Base-by-base conservation (phyloP, 768 basidiomycete species). In the Sarcomyxa edulis region DNA sequence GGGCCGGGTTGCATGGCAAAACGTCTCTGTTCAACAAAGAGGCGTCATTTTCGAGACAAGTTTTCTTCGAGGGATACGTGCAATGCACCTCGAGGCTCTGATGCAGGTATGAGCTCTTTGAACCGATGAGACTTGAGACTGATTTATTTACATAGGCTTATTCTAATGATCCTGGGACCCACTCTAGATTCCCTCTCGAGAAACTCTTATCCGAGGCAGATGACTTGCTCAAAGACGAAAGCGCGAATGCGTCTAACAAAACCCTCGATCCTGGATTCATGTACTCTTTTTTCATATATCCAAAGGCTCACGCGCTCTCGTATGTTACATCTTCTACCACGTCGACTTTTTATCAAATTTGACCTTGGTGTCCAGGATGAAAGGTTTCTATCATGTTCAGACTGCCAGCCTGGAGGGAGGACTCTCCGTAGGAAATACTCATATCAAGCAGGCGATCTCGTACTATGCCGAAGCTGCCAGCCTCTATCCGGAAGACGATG, bases 31-130 rank as follows among this genome's bases (percentile, higher is more conserved):
- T 16, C 45, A 58, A n/a, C 59, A 66, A 12, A 52, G 66, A 10
- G 72, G 73, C 4, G 52, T 49, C 8, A 62, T 76, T 8, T 76
- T 76, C 36, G 57, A 64, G 21, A 30, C 37, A 2, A 60, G 61
- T 4, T 71, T 71, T 45, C 48, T 72, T 8, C 60, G 68, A 19
- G 70, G 66, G 3, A 59, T 70, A 12, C 63, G 56, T 29, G 45
- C 48, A 20, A 35, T 71, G 16, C 57, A 58, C 16, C 42, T 72
- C 7, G 44, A 60, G 10, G 38, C 56, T 2, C 56, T 63, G 21
- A 55, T 65, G 54, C 45, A 49, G 39, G 70, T n/a, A n/a, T n/a
- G n/a, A n/a, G n/a, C 68, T 32, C 39, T 52, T 40, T 21, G 7
- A 9, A n/a, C n/a, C n/a, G n/a, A n/a, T n/a, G n/a, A n/a, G n/a